A percentile compares a stretch with the other conserved stretches of the same genome.
phyloP scores from a whole-genome alignment of 352 stramenopile species.

The Phytophthora pini region DNA sequence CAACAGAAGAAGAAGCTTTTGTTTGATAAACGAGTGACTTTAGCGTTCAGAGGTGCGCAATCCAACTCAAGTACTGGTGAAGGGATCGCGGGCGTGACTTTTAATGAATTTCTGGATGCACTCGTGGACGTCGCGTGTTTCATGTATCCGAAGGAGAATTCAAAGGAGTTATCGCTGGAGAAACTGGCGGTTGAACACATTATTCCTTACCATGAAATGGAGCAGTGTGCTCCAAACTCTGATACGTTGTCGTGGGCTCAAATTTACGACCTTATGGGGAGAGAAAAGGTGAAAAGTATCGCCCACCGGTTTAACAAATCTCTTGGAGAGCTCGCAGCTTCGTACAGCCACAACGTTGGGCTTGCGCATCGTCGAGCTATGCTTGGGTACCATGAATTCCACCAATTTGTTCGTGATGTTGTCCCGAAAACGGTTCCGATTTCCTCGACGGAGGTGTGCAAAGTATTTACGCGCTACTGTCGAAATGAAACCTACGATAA shows the following conservation, averaged over 20 bases:
- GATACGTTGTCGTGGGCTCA: slow-evolving; percentile 46
- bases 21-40: slow-evolving; percentile 46
- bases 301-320: slow-evolving; percentile 50
- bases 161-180: slow-evolving; percentile 50
- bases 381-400: slow-evolving; percentile 62
- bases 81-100: slow-evolving; percentile 38
- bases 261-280: slow-evolving; percentile 42
- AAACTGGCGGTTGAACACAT: slow-evolving; percentile 42
- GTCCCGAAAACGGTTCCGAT: slow-evolving; percentile 51
- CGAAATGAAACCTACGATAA: slow-evolving; percentile 31
- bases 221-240: slow-evolving; percentile 20
- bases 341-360: slow-evolving; percentile 55
- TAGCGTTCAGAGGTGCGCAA: slow-evolving; percentile 34
- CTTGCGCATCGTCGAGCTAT: slow-evolving; percentile 35
- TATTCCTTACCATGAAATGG: slow-evolving; percentile 45
- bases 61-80: slow-evolving; percentile 25
- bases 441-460: slow-evolving; percentile 50
- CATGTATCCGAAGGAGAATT: slow-evolving; percentile 40
- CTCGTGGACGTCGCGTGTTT: slow-evolving; percentile 57
- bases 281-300: slow-evolving; percentile 36
- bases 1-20: slow-evolving; percentile 46
- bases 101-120: slow-evolving; percentile 69
- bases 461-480: slow-evolving; percentile 66
- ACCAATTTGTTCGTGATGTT: slow-evolving; percentile 54
- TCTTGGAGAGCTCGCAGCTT: slow-evolving; percentile 48